Percentiles rank a stretch among this genome's conserved stretches.
These are phyloP conservation scores for Saccharomycopsis sp. DNA, from an alignment of 805 yeast genomes.

Conservation along the genomic window DNA sequence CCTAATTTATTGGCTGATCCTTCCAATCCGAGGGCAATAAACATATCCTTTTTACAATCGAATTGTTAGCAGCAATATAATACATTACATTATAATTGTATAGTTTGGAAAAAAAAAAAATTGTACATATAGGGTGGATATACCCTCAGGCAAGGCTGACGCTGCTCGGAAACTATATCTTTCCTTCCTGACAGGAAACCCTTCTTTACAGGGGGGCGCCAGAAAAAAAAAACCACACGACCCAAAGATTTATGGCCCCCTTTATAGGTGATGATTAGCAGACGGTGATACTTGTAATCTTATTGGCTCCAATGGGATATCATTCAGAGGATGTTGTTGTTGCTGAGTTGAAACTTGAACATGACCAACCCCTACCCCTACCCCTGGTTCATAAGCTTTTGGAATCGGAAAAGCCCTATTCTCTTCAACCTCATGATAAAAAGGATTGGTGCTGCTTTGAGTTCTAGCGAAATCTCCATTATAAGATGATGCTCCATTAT, in stretches of 20 bases:
- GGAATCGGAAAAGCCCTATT: neutral
- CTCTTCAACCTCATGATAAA: neutral
- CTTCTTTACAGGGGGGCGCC: too few relatives aligned
- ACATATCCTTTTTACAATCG: too few relatives aligned
- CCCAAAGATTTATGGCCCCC: neutral
- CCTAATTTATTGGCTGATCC: conserved; percentile 98
- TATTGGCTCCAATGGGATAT: conserved; percentile 13
- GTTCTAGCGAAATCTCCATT: neutral
- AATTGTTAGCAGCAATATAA: neutral
- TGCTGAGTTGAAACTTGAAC: conserved; percentile 26
- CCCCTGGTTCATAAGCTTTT: too few relatives aligned
- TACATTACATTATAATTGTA: neutral
- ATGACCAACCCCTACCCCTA: too few relatives aligned
- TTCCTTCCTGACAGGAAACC: too few relatives aligned
- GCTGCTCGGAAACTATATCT: too few relatives aligned
- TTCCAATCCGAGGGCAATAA: conserved; percentile 83
- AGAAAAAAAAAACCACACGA: neutral
- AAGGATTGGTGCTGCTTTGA: neutral
- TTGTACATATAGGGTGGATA: neutral
- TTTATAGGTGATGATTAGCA: neutral
- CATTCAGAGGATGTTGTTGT: conserved; percentile 22
- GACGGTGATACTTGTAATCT: conserved; percentile 6
- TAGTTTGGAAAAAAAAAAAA: neutral
- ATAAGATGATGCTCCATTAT: neutral
- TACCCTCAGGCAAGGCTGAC: neutral